Conservation (phyloP, 2,329 filamentous ascomycete genomes). For the Leptographium wingfieldii region DNA sequence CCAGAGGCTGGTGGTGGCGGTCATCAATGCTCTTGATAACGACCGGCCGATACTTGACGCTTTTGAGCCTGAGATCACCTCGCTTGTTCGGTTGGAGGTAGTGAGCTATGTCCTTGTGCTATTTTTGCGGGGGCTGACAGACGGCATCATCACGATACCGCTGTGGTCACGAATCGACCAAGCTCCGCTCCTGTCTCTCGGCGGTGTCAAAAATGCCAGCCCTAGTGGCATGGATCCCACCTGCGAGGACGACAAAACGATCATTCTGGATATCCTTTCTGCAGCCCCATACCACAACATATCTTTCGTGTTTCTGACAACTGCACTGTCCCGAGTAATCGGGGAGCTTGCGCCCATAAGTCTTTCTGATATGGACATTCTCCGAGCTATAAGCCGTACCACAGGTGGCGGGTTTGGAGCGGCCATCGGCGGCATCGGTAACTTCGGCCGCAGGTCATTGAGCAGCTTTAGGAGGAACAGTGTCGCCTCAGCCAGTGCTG, state of each 20-base stretch:
- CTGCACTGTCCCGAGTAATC: constrained; percentile 51
- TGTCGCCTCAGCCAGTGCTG: not conserved
- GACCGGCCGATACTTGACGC: constrained; percentile 48
- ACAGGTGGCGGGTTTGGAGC: constrained; percentile 5
- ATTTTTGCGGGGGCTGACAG: constrained; percentile 63
- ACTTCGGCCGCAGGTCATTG: constrained; percentile 26
- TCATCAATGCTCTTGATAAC: constrained; percentile 60
- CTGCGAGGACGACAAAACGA: constrained; percentile 32
- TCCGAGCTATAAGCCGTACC: constrained; percentile 13
- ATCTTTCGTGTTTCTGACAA: constrained; percentile 75
- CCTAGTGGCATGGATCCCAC: constrained; percentile 7
- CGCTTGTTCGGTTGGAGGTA: constrained; percentile 60
- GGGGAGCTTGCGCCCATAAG: constrained; percentile 33
- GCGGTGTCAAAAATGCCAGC: constrained; percentile 20
- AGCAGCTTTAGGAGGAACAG: constrained; percentile 18
- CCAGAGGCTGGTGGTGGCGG: constrained; percentile 3
- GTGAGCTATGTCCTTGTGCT: constrained; percentile 57
- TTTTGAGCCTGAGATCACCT: constrained; percentile 50
- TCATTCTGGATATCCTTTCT: constrained; percentile 61
- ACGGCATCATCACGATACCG: constrained; percentile 60
- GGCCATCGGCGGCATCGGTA: constrained; percentile 10
- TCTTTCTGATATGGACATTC: constrained; percentile 23
- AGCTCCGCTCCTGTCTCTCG: constrained; percentile 20
- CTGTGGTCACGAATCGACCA: constrained; percentile 61
- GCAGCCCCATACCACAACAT: constrained; percentile 69